Evolutionary conservation across 768 basidiomycete genomes (phyloP).

Genomic region (Pulveroboletus sp.): DNA sequence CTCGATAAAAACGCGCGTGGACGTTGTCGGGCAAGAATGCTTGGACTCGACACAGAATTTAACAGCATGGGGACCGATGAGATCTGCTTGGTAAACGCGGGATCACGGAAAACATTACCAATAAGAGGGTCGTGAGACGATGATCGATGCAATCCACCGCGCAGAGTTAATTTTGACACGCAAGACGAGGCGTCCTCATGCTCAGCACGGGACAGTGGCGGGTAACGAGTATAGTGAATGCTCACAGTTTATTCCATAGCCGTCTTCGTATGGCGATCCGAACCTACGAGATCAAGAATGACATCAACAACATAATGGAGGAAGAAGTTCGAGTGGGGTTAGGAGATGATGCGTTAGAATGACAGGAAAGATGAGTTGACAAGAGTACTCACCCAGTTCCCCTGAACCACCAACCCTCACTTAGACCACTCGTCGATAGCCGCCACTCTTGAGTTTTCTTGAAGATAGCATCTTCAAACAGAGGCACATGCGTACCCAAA

Average conservation of each 20-base stretch:
- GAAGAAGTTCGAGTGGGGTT: neutral
- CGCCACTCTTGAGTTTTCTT: conserved; percentile 76
- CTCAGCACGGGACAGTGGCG: neutral
- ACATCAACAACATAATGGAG: conserved; percentile 3
- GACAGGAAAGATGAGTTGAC: neutral
- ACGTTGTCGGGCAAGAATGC: conserved; percentile 59
- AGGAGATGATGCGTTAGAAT: neutral
- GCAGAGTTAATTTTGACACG: neutral
- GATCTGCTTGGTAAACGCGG: conserved; percentile 46
- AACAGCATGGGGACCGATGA: conserved; percentile 70
- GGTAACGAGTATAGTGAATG: neutral
- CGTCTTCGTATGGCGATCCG: conserved; percentile 75
- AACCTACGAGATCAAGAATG: conserved; percentile 44
- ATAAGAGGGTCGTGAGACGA: neutral
- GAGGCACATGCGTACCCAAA: conserved; percentile 14
- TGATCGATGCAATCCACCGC: neutral
- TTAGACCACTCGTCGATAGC: conserved; percentile 84
- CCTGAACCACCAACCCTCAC: conserved; percentile 78
- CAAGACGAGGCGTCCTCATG: neutral
- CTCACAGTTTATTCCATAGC: conserved; percentile 91
- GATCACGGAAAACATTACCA: neutral
- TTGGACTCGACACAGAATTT: conserved; percentile 97
- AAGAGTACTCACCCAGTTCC: conserved; percentile 66
- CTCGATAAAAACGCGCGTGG: conserved; percentile 62
- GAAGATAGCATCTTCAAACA: conserved; percentile 81